phyloP scores from a whole-genome alignment of 2,329 filamentous ascomycete genomes.

The Alternaria gaisen region DNA sequence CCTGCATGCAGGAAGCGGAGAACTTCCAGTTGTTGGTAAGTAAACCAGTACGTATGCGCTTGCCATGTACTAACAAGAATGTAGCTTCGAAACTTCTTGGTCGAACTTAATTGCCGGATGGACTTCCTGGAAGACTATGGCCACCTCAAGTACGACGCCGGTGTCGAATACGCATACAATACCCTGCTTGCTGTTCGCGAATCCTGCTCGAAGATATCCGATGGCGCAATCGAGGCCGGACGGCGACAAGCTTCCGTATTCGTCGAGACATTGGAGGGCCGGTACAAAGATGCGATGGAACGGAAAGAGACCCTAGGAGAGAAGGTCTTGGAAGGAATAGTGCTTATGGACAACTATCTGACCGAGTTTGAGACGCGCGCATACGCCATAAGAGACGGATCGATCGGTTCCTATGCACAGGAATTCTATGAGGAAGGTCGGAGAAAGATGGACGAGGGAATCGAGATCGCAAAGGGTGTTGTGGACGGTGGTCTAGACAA shows the following conservation, averaged over 20 bases:
- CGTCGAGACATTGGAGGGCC: slow-evolving; percentile 87
- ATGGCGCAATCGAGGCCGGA: slow-evolving; percentile 87
- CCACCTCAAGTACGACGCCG: slow-evolving; percentile 82
- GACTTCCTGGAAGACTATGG: slow-evolving; percentile 90
- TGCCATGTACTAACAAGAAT: slow-evolving; percentile 26
- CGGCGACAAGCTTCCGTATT: slow-evolving; percentile 84
- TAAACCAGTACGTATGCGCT: slow-evolving; percentile 1
- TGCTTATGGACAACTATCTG: slow-evolving; percentile 84
- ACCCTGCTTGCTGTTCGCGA: slow-evolving; percentile 87
- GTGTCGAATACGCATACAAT: slow-evolving; percentile 83
- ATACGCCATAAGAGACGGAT: slow-evolving; percentile 79
- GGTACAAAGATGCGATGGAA: slow-evolving; percentile 85
- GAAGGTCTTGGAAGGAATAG: slow-evolving; percentile 87
- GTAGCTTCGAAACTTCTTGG: slow-evolving; percentile 80
- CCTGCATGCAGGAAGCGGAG: slow-evolving; percentile 57
- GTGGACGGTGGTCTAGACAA: slow-evolving; percentile 83
- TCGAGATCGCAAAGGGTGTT: slow-evolving; percentile 77
- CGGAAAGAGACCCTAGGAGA: slow-evolving; percentile 89
- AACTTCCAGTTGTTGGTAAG: slow-evolving; percentile 57
- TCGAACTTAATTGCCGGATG: slow-evolving; percentile 84
- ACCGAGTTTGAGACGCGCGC: slow-evolving; percentile 85
- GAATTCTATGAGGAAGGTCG: slow-evolving; percentile 80
- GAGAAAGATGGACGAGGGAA: slow-evolving; percentile 80
- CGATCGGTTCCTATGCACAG: slow-evolving; percentile 75
- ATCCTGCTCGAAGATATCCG: slow-evolving; percentile 88